These are phyloP conservation scores for Psilocybe sp. DNA, from an alignment of 768 basidiomycete genomes.

Conservation along the genomic window DNA sequence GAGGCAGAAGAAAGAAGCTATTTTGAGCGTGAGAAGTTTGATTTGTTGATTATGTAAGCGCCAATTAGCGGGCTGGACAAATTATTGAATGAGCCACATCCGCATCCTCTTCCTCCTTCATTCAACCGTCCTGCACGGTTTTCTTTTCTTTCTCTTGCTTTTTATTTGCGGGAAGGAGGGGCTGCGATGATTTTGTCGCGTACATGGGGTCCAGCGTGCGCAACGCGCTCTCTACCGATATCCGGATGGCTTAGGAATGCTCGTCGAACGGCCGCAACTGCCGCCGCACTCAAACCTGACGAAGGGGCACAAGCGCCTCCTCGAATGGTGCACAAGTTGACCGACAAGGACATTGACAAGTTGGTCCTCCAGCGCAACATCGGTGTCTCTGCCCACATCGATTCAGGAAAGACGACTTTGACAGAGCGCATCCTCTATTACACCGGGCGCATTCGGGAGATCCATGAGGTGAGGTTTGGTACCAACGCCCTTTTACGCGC, in stretches of 20 bases:
- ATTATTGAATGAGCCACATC: no score
- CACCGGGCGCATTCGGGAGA: slow-evolving; percentile 91
- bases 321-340: slow-evolving; percentile 43
- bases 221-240: slow-evolving; percentile 14
- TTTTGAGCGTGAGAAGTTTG: no score
- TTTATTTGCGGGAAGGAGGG: not conserved
- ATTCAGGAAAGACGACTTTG: slow-evolving; percentile 96
- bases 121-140: no score
- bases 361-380: slow-evolving; percentile 88
- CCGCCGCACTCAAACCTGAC: slow-evolving; percentile 33
- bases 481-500: slow-evolving; percentile 2
- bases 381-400: slow-evolving; percentile 93
- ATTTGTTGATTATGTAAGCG: no score
- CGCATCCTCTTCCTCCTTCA: no score
- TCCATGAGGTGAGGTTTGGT: slow-evolving; percentile 76
- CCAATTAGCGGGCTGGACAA: no score
- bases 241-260: slow-evolving; percentile 14
- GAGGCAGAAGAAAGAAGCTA: no score
- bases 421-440: slow-evolving; percentile 96
- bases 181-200: slow-evolving; percentile 22
- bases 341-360: slow-evolving; percentile 62
- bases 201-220: slow-evolving; percentile 23
- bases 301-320: slow-evolving; percentile 19
- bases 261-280: slow-evolving; percentile 41
- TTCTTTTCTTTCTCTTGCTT: no score